Evolutionary conservation across 257 asterid species (phyloP), one percentile per base, ranked within the genome.

Genomic region (Mentha longifolia): DNA sequence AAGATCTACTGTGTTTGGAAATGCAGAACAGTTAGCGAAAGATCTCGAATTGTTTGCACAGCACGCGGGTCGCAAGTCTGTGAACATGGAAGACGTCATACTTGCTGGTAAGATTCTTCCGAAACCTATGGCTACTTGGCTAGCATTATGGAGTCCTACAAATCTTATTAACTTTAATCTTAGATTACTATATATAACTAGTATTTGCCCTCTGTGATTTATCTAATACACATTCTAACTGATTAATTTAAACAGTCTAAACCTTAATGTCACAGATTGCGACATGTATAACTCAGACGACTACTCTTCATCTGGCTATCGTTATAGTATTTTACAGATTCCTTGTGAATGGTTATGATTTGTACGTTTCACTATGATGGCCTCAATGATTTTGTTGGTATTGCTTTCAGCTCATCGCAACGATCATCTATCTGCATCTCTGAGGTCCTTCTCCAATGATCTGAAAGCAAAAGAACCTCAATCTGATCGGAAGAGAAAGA

Each of bases 61-160:
- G 77, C 98, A 91, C 77, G 97, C 81, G 13, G 86, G 94, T 61
- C 96, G 97, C 57, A 95, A 95, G 90, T 84, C 85, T n/a, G 96
- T 87, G 64, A 95, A 86, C 84, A 92, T 88, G 97, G 97, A 95
- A 69, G 99, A 95, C 73, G 98, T 95, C 82, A 86, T 95, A 51
- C 97, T 92, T 74, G 80, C 90, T 45, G 88, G 97, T 90, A 76
- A 88, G 86, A 73, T 45, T 73, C 58, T 30, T 41, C 56, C 13
- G 16, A 50, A 46, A 49, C 19, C 25, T 61, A 17, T 65, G 5
- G 33, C 31, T 3, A 2, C 55, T 15, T 65, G 5, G 33, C 31
- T 3, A 2, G 39, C 14, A 20, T 19, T 46, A 14, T 13, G 58
- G 37, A n/a, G 50, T 69, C 16, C 56, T 22, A 10, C 7, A 39